phyloP scores from a whole-genome alignment of 2,329 filamentous ascomycete genomes.

The Aspergillus neoniger region DNA sequence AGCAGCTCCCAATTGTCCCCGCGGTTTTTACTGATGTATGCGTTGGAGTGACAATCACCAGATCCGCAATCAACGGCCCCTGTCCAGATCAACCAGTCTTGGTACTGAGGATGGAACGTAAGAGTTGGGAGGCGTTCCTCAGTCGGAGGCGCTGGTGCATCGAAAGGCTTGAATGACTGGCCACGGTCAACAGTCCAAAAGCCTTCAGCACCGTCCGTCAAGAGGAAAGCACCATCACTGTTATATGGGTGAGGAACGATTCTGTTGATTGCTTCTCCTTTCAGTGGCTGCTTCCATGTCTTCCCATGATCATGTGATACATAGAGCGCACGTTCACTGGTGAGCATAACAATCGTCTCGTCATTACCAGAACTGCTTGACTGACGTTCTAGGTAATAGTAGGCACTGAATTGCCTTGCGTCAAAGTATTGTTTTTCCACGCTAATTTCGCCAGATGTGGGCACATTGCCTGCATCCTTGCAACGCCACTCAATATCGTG shows the following conservation, averaged over 20 bases:
- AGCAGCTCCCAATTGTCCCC: conserved; percentile 77
- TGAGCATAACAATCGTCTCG: conserved; percentile 71
- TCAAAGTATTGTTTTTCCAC: conserved; percentile 64
- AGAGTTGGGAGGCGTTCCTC: conserved; percentile 55
- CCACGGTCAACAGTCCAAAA: conserved; percentile 83
- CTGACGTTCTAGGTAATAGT: conserved; percentile 77
- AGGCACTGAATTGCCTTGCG: conserved; percentile 55
- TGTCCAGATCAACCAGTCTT: conserved; percentile 91
- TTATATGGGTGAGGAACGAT: conserved; percentile 80
- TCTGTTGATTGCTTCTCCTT: conserved; percentile 66
- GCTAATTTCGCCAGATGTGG: conserved; percentile 66
- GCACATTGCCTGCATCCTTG: conserved; percentile 59
- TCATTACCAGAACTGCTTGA: conserved; percentile 65
- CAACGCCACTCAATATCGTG: conserved; percentile 75
- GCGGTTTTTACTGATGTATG: conserved; percentile 76
- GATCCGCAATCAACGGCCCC: conserved; percentile 69
- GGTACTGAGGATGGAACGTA: conserved; percentile 79
- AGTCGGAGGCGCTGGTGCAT: conserved; percentile 66
- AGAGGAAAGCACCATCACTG: conserved; percentile 83
- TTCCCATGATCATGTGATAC: conserved; percentile 87
- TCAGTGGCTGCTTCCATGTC: conserved; percentile 72
- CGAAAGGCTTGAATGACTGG: conserved; percentile 70
- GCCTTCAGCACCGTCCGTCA: conserved; percentile 68
- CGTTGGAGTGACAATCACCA: conserved; percentile 68
- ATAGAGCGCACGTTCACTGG: conserved; percentile 62